phyloP scores from a whole-genome alignment of 2,329 filamentous ascomycete genomes.

The Colletotrichum shisoi region DNA sequence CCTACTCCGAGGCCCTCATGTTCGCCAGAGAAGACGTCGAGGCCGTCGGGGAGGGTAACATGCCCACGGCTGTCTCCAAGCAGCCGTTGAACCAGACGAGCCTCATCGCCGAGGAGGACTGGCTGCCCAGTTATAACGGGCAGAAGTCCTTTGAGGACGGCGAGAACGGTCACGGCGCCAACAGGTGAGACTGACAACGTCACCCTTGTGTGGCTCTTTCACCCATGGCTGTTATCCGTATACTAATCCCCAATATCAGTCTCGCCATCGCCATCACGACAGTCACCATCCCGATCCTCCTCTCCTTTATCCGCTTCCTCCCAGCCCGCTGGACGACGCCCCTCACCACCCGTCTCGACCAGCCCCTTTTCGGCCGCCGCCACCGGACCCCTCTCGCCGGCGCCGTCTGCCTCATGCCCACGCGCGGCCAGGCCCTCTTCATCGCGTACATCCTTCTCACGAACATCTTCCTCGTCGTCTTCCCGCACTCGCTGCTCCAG shows the following conservation, averaged over 20 bases:
- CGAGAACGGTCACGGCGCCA: conserved; percentile 44
- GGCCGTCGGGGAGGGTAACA: conserved; percentile 10
- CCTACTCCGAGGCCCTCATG: conserved; percentile 37
- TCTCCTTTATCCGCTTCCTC: conserved; percentile 47
- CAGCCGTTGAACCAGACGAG: conserved; percentile 47
- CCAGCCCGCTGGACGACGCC: conserved; percentile 37
- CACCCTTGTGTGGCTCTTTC: too few relatives aligned
- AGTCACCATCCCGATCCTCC: conserved; percentile 43
- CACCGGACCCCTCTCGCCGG: conserved; percentile 41
- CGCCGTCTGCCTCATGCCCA: conserved; percentile 48
- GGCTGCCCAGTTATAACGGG: conserved; percentile 57
- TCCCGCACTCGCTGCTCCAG: conserved; percentile 43
- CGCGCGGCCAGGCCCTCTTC: conserved; percentile 55
- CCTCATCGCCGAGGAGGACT: conserved; percentile 44
- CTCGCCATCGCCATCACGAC: conserved; percentile 43
- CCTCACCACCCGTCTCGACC: conserved; percentile 42
- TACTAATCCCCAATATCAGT: conserved; percentile 17
- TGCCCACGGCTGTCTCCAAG: conserved; percentile 13
- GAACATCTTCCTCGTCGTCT: conserved; percentile 49
- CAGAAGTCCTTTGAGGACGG: conserved; percentile 61
- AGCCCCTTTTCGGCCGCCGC: conserved; percentile 42
- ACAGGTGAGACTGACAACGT: background rate
- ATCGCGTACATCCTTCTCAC: conserved; percentile 52
- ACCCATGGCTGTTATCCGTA: too few relatives aligned
- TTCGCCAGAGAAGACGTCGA: conserved; percentile 10